Percentiles rank a stretch among this genome's conserved stretches.
These are phyloP conservation scores for Pelargonium cotyledonis DNA, from an alignment of 441 rosid species.

Conservation along the genomic window DNA sequence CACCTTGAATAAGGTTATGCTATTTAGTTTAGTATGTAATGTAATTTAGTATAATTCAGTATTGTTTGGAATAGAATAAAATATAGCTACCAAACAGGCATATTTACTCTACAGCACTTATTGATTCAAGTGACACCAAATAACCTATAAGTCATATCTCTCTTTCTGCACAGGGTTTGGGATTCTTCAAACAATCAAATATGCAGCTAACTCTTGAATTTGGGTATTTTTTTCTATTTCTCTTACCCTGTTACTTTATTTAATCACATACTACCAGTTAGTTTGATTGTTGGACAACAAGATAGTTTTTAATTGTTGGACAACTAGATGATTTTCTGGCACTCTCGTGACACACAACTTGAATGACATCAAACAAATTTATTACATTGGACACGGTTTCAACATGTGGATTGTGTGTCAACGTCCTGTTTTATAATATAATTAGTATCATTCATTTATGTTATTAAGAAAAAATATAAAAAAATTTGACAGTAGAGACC, in stretches of 20 bases:
- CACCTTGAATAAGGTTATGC: too few relatives aligned
- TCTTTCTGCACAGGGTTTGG: constrained; percentile 27
- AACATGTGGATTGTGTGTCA: too few relatives aligned
- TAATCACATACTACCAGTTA: neutral
- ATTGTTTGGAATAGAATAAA: neutral
- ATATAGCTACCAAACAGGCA: neutral
- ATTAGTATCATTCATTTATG: too few relatives aligned
- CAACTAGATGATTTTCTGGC: neutral
- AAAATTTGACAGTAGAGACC: too few relatives aligned
- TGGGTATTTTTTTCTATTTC: constrained; percentile 33
- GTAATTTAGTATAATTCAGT: neutral
- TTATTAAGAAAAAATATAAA: too few relatives aligned
- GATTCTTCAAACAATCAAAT: constrained; percentile 19
- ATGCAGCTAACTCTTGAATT: constrained; percentile 71
- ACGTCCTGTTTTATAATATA: too few relatives aligned
- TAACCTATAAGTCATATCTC: constrained; percentile 3
- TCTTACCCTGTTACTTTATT: neutral
- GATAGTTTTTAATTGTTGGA: neutral
- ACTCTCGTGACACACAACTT: too few relatives aligned
- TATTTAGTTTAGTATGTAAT: neutral
- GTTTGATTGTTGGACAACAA: too few relatives aligned
- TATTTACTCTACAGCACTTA: constrained; percentile 1
- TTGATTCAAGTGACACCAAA: neutral
- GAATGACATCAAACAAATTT: too few relatives aligned
- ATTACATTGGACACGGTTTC: too few relatives aligned